Evolutionary conservation across 1,139 yeast genomes (phyloP).

Genomic region (Suhomyces kunorum): DNA sequence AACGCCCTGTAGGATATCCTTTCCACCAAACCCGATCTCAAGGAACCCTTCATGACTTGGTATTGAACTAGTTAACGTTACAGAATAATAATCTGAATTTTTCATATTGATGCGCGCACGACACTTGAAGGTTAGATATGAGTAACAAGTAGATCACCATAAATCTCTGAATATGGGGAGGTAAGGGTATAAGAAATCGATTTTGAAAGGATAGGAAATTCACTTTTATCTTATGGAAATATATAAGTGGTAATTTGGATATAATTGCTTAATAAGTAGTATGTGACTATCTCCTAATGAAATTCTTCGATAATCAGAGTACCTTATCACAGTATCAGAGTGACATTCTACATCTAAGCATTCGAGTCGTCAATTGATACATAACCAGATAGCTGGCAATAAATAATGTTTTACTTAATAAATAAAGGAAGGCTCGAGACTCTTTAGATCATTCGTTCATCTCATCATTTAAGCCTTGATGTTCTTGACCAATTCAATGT

Average conservation of each 20-base stretch:
- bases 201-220: no score
- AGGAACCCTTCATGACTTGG: conserved; percentile 1
- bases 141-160: no score
- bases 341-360: not conserved
- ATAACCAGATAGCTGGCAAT: conserved; percentile 13
- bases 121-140: no score
- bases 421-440: conserved; percentile 15
- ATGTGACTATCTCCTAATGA: no score
- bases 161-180: no score
- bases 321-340: no score
- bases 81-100: not conserved
- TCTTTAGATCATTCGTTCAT: conserved; percentile 5
- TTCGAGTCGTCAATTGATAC: conserved; percentile 15
- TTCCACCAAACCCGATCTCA: not conserved
- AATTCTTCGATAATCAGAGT: no score
- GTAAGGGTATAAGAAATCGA: no score
- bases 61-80: not conserved
- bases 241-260: no score
- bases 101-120: conserved; percentile 8
- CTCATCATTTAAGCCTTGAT: conserved; percentile 29
- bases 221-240: no score
- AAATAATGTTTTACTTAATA: conserved; percentile 16
- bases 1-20: not conserved
- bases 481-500: conserved; percentile 61
- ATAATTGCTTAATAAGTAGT: no score